Base-by-base conservation (phyloP, 2,329 filamentous ascomycete species). In the Clonostachys rosea region DNA sequence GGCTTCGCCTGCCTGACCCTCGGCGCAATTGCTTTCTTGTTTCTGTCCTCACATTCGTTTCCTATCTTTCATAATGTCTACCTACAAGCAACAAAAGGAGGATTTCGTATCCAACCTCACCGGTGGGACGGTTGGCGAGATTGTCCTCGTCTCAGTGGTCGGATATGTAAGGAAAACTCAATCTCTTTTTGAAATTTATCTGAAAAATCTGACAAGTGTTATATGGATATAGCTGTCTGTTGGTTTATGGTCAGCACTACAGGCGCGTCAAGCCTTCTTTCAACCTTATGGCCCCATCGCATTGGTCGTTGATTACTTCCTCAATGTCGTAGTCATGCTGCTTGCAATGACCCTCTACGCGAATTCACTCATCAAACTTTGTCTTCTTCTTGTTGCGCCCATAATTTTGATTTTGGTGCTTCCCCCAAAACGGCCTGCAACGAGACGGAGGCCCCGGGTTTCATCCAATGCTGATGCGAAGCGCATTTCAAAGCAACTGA, bases 71-170 rank as follows among this genome's bases (percentile, higher is more conserved):
- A 30, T 30, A 30, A 30, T 30, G 24, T 30, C 24, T 30, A 33
- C 18, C 14, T 13, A 43, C 75, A 99, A 96, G 71, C 81, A 87
- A 59, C 78, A 87, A 56, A 99, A 99, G 73, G 91, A 95, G 74
- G 90, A 90, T 62, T 96, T 96, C 65, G 94, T 99, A 60, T 96
- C 92, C 47, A 89, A 91, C 64, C 81, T 96, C 33, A 84, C 86
- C 7, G 94, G 94, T 39, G 90, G 94, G 49, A 79, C 83, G 34
- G 84, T 95, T 50, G 72, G 78, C 56, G 94, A 99, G 57, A 88
- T 97, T 56, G 90, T 89, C 43, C 79, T 88, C 43, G 86, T 95
- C 53, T 89, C 90, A 61, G 85, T 91, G 61, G 94, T 96, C 79
- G 51, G 60, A 52, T 47, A 41, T 40, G 48, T 30, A 30, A 30